Evolutionary conservation across 2,329 filamentous ascomycete species (phyloP).

Genomic region (Monilinia vaccinii-corymbosi): DNA sequence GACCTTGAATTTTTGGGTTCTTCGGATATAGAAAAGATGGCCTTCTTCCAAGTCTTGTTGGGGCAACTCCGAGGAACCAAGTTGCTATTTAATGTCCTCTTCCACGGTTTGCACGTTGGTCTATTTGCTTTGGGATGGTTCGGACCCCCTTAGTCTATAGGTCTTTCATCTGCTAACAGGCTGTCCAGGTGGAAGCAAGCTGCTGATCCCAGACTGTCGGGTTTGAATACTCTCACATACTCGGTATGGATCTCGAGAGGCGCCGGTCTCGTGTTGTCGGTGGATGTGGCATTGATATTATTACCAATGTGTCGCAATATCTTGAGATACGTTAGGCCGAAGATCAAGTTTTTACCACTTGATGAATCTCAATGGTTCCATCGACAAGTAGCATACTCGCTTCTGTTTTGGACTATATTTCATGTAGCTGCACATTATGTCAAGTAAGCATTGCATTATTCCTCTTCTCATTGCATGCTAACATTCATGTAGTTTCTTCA

Average conservation of each 20-base stretch:
- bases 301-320: slow-evolving; percentile 92
- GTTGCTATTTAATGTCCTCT: slow-evolving; percentile 69
- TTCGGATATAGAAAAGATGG: slow-evolving; percentile 23
- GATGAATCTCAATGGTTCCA: slow-evolving; percentile 98
- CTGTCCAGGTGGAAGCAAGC: slow-evolving; percentile 66
- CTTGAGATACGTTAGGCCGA: slow-evolving; percentile 75
- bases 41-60: slow-evolving; percentile 32
- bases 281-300: slow-evolving; percentile 81
- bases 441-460: slow-evolving; percentile 54
- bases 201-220: slow-evolving; percentile 56
- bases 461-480: slow-evolving; percentile 5
- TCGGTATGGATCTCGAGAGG: slow-evolving; percentile 97
- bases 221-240: slow-evolving; percentile 71
- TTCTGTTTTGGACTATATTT: slow-evolving; percentile 71
- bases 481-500: slow-evolving; percentile 63
- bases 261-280: slow-evolving; percentile 73
- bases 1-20: slow-evolving; percentile 36
- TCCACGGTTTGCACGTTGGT: slow-evolving; percentile 69
- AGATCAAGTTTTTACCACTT: slow-evolving; percentile 79
- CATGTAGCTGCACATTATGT: slow-evolving; percentile 84
- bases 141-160: slow-evolving; percentile 26
- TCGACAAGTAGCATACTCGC: slow-evolving; percentile 81
- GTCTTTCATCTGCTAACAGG: not conserved
- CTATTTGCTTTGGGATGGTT: slow-evolving; percentile 85
- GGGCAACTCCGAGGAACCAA: slow-evolving; percentile 64